Percentiles rank a stretch among this genome's conserved stretches.
Evolutionary conservation across 139 green algal genomes (phyloP).

Genomic region (Spirogloea muscicola): DNA sequence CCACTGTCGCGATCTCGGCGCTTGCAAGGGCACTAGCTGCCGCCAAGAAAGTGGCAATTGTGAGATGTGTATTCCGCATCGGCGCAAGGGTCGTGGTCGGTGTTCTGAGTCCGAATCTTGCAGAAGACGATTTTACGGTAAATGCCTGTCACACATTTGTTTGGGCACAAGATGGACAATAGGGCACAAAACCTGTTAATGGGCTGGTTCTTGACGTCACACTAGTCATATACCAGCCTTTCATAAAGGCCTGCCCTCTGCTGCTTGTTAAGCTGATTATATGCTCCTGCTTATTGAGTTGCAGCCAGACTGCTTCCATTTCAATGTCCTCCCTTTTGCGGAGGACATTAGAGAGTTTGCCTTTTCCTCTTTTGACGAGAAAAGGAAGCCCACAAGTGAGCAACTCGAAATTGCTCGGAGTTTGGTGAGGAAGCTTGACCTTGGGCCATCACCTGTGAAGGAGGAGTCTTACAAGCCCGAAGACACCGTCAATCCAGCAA

Average conservation of each 20-base stretch:
- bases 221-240: too few relatives aligned
- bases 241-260: too few relatives aligned
- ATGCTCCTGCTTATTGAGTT: slow-evolving; percentile 1
- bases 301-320: slow-evolving; percentile 27
- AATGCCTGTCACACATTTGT: too few relatives aligned
- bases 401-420: not conserved
- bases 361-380: slow-evolving; percentile 16
- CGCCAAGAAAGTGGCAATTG: slow-evolving; percentile 10
- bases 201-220: too few relatives aligned
- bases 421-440: slow-evolving; percentile 8
- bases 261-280: too few relatives aligned
- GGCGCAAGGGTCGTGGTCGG: slow-evolving; percentile 12
- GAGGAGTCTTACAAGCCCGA: slow-evolving; percentile 12
- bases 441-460: not conserved
- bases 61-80: slow-evolving; percentile 12
- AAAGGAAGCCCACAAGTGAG: not conserved
- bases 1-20: slow-evolving; percentile 15
- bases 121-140: not conserved
- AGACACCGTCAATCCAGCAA: slow-evolving; percentile 22
- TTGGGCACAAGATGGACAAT: not conserved
- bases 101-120: slow-evolving; percentile 10
- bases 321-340: slow-evolving; percentile 34
- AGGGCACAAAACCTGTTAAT: too few relatives aligned
- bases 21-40: slow-evolving; percentile 29
- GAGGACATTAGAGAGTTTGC: slow-evolving; percentile 32